phyloP scores from a whole-genome alignment of 2,329 filamentous ascomycete species.

The Coleophoma eucalyptorum region DNA sequence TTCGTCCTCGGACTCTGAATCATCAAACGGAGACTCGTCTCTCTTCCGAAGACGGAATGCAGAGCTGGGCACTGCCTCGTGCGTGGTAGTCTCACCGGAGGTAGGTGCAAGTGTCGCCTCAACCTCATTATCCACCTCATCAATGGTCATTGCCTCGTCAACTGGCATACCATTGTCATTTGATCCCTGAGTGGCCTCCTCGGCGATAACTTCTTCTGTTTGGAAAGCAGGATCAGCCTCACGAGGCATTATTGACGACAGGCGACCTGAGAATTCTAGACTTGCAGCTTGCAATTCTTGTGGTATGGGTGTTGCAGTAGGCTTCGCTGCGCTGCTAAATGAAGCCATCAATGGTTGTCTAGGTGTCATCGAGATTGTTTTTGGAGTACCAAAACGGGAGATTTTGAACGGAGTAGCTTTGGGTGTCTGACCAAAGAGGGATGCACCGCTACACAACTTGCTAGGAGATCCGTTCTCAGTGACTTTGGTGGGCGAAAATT shows the following conservation, averaged over 20 bases:
- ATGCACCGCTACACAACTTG: conserved; percentile 9
- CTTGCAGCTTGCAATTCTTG: conserved; percentile 6
- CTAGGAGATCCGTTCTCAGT: conserved; percentile 23
- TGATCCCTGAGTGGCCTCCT: conserved; percentile 4
- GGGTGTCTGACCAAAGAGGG: conserved; percentile 19
- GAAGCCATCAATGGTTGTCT: conserved; percentile 3
- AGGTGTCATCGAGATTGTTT: conserved; percentile 13
- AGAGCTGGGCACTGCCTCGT: not conserved
- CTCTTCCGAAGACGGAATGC: conserved; percentile 36
- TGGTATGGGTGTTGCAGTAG: not conserved
- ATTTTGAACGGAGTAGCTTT: conserved; percentile 25
- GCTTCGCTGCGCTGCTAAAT: not conserved
- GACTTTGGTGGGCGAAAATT: conserved; percentile 25
- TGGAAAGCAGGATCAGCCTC: conserved; percentile 23
- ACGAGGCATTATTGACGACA: conserved; percentile 34
- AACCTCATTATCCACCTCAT: conserved; percentile 15
- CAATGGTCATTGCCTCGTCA: conserved; percentile 9
- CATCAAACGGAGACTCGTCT: conserved; percentile 40
- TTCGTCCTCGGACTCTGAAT: conserved; percentile 56
- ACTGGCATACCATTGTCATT: not conserved
- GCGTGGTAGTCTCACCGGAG: not conserved
- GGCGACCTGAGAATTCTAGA: conserved; percentile 30
- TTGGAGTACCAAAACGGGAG: conserved; percentile 24
- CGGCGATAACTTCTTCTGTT: conserved; percentile 10
- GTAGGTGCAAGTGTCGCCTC: not conserved